Conservation (phyloP, 371 early-diverging fungal genomes). For the Mortierella sp. region DNA sequence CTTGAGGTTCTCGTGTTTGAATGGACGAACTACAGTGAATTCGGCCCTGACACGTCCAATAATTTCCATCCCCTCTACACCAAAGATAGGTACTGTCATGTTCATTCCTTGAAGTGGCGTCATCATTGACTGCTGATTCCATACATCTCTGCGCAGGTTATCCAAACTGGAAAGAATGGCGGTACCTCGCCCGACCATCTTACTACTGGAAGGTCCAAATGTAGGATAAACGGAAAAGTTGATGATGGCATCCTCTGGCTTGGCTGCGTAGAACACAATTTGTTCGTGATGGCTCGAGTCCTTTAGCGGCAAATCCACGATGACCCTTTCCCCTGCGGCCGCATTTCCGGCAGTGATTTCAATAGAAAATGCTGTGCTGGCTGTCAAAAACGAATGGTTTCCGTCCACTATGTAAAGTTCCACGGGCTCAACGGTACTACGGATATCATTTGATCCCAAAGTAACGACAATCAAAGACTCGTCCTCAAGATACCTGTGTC, state of each 20-base stretch:
- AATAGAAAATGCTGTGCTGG: constrained; percentile 65
- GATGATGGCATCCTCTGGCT: constrained; percentile 69
- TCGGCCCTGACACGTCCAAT: constrained; percentile 76
- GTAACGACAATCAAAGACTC: constrained; percentile 76
- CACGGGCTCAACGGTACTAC: constrained; percentile 60
- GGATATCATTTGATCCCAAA: constrained; percentile 76
- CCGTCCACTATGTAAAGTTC: constrained; percentile 57
- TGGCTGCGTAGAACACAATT: constrained; percentile 66
- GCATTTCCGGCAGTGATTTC: constrained; percentile 73
- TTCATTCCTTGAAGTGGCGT: constrained; percentile 55
- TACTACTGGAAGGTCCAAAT: constrained; percentile 61
- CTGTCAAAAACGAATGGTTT: constrained; percentile 51
- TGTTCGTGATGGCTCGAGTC: constrained; percentile 67
- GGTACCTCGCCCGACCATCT: constrained; percentile 71
- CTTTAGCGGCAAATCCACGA: constrained; percentile 70
- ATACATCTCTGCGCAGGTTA: constrained; percentile 44
- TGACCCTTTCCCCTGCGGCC: constrained; percentile 68
- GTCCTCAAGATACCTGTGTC: constrained; percentile 76
- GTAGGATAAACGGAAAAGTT: constrained; percentile 77
- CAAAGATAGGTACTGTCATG: constrained; percentile 71
- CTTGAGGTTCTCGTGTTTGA: constrained; percentile 69
- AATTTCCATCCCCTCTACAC: constrained; percentile 64
- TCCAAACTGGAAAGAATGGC: constrained; percentile 64
- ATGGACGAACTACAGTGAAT: constrained; percentile 76
- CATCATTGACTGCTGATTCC: constrained; percentile 35